Evolutionary conservation across 1,139 yeast species (phyloP).

Genomic region (Saccharomyces hybrid): DNA sequence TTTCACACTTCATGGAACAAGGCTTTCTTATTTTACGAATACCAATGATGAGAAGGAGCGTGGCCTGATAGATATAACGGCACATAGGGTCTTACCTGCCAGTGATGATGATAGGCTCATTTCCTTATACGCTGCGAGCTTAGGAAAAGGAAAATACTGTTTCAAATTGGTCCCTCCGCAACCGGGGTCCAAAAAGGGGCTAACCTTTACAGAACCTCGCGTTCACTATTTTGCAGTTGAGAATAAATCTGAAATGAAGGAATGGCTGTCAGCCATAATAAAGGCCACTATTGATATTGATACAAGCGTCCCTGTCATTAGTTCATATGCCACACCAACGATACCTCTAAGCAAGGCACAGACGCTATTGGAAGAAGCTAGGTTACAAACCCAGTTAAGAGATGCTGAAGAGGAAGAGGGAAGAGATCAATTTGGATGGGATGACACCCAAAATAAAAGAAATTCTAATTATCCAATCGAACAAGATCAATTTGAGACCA

Average conservation of each 20-base stretch:
- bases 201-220: conserved; percentile 92
- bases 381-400: conserved; percentile 57
- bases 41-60: conserved; percentile 73
- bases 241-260: conserved; percentile 79
- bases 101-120: conserved; percentile 66
- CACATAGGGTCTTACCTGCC: conserved; percentile 81
- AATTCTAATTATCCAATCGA: conserved; percentile 1
- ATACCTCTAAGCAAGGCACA: conserved; percentile 81
- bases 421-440: conserved; percentile 18
- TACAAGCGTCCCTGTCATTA: conserved; percentile 82
- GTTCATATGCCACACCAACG: conserved; percentile 91
- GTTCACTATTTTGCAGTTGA: conserved; percentile 95
- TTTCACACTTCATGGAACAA: conserved; percentile 84
- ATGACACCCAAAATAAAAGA: conserved; percentile 9
- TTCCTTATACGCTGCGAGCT: conserved; percentile 82
- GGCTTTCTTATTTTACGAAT: conserved; percentile 78
- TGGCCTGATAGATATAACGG: conserved; percentile 90
- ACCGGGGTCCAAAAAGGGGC: conserved; percentile 91
- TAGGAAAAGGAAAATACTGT: conserved; percentile 89
- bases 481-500: not conserved
- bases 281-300: conserved; percentile 95
- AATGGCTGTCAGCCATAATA: conserved; percentile 91
- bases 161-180: conserved; percentile 95
- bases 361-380: conserved; percentile 71
- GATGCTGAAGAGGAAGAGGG: conserved; percentile 34